Base-by-base conservation (phyloP, 352 stramenopile species). In the Pythium coloratum region DNA sequence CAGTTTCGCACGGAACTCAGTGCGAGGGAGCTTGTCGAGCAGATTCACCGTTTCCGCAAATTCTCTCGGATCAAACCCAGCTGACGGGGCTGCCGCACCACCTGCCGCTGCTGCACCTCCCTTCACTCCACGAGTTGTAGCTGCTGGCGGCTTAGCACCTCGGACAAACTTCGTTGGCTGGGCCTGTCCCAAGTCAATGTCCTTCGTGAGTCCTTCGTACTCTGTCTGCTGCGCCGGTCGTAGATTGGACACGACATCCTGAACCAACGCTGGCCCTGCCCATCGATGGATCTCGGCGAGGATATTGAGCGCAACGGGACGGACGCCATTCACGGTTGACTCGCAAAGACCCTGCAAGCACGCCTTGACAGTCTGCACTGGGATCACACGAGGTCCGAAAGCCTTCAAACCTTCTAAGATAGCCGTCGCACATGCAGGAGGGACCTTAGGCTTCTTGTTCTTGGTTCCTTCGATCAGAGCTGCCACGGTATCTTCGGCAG, bases 381-480 rank as follows among this genome's bases (percentile, higher is more conserved):
- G 83, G 10, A 95, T 68, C 7, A 94, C 76, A 13, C 78, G 80
- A 0, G 87, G 87, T n/a, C 89, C 89, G 55, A 94, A 96, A 7
- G 80, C 83, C 61, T 91, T 90, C 26, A 96, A 74, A 8, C 80
- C 76, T 38, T 95, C 87, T 0, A 95, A 64, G 13, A 88, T 83
- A 55, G 72, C 82, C 3, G 72, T 69, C 0, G 83, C 71, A 79
- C 89, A 95, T 0, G 83, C 86, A 12, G 89, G 86, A 20, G 89
- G 87, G 0, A 94, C 87, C 33, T 96, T 96, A 1, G 87, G 89
- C 57, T 96, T 96, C 46, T 89, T 90, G 66, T 95, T 94, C 46
- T 88, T 91, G 2, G 86, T 91, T 32, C 87, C 89, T 85, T 95
- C 87, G 24, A 96, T 73, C 1, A 96, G 62, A 24, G 86, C 80